These are phyloP conservation scores for Penicillium sp. DNA, from an alignment of 2,329 filamentous ascomycete genomes.

Conservation along the genomic window DNA sequence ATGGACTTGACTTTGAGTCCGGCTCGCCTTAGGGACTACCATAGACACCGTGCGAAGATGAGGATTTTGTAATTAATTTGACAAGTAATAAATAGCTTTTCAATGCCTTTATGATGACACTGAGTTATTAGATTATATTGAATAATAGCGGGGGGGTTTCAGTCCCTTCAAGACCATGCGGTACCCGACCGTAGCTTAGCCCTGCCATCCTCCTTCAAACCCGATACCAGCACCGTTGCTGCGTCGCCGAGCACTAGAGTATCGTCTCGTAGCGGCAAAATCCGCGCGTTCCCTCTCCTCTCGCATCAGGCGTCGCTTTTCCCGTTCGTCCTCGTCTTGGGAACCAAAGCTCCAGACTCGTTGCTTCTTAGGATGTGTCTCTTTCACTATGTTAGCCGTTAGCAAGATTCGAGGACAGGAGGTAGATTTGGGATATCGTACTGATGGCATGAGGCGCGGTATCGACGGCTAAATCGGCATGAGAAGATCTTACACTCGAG, in stretches of 20 bases:
- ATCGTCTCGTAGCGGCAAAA: conserved; percentile 6
- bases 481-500: neutral
- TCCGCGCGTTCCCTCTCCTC: conserved; percentile 1
- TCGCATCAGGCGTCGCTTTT: neutral
- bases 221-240: conserved; percentile 5
- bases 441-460: neutral
- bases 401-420: neutral
- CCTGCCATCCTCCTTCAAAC: conserved; percentile 3
- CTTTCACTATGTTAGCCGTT: neutral
- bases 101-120: neutral
- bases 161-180: neutral
- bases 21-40: neutral
- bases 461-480: neutral
- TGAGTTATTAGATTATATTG: neutral
- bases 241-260: neutral
- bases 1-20: no score
- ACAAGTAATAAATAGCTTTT: neutral
- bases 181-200: no score
- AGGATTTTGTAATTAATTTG: neutral
- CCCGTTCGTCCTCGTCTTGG: neutral
- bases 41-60: neutral
- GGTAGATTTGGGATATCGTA: neutral
- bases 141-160: no score
- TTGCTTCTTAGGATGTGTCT: neutral
- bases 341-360: conserved; percentile 2